A percentile compares a stretch with the other conserved stretches of the same genome.
Conservation (phyloP, 2,329 filamentous ascomycete species). For the Bertia moriformis region DNA sequence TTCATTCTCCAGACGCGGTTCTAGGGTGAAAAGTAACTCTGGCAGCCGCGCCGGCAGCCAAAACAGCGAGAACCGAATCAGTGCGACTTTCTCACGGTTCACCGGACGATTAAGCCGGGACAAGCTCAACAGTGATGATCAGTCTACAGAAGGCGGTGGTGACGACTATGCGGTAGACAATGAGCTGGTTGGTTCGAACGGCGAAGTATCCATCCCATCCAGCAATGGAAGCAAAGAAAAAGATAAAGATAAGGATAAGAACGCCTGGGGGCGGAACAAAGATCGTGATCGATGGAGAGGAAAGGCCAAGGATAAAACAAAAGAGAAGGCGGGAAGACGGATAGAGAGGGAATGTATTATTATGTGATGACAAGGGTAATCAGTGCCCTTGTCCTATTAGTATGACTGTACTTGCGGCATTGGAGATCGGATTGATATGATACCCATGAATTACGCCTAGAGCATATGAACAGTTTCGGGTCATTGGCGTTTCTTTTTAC, state of each 20-base stretch:
- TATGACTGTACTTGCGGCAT: too few relatives aligned
- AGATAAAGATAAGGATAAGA: neutral
- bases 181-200: neutral
- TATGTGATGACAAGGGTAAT: slow-evolving; percentile 9
- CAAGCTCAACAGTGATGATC: neutral
- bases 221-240: neutral
- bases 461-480: too few relatives aligned
- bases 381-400: too few relatives aligned
- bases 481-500: too few relatives aligned
- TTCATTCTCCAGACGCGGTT: neutral
- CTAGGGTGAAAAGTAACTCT: neutral
- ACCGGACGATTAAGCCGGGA: slow-evolving; percentile 13
- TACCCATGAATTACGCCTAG: too few relatives aligned
- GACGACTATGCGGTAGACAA: neutral
- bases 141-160: neutral
- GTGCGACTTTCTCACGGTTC: slow-evolving; percentile 40
- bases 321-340: slow-evolving; percentile 5
- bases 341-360: slow-evolving; percentile 12
- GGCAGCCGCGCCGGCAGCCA: slow-evolving; percentile 42
- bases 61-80: slow-evolving; percentile 40
- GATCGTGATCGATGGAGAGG: neutral
- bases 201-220: neutral
- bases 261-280: too few relatives aligned
- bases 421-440: too few relatives aligned
- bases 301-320: slow-evolving; percentile 7